Base-by-base conservation (phyloP, 352 stramenopile genomes). In the Globisporangium okanoganense region DNA sequence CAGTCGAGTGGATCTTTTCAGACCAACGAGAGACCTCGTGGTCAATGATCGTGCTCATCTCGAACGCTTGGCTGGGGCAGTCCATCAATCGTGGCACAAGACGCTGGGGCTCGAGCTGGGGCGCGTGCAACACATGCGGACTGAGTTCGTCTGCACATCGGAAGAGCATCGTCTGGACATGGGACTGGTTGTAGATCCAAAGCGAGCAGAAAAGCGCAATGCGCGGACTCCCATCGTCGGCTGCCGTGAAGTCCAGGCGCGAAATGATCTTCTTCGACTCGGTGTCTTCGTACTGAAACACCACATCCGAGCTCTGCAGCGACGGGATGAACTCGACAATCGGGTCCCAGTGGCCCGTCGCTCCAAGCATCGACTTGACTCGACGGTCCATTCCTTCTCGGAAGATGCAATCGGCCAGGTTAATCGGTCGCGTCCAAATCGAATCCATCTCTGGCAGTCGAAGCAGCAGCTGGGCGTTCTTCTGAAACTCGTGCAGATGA, bases 141-240 rank as follows among this genome's bases (percentile, higher is more conserved):
- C 76, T 73, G 6, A 68, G 52, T 2, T 81, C 79, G 40, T 96
- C 85, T 2, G 85, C 70, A 59, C 75, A 89, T 10, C 87, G 84
- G 29, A 94, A 86, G 18, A 94, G 60, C 29, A 96, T 58, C 33
- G 74, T 90, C 27, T 88, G 75, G 9, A 96, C 75, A 27, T 96
- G 87, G 22, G 82, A 94, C 58, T 96, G 85, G 55, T 96, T 96
- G 65, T 95, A 96, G n/a, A 96, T 79, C 87, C 87, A 96, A 13
- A 95, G 61, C 3, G 80, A 90, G n/a, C 79, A 79, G 54, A 80
- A 96, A 3, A 96, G 56, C 18, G 94, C 87, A 41, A 94, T 83
- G 18, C 87, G 84, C 18, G 87, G 87, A 35, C 81, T 93, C 14
- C 85, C 85, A 64, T 95, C 80, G 59, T 94, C 84, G 29, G 87